These are phyloP conservation scores for Westerdykella ornata DNA, from an alignment of 2,329 filamentous ascomycete genomes.

Conservation along the genomic window DNA sequence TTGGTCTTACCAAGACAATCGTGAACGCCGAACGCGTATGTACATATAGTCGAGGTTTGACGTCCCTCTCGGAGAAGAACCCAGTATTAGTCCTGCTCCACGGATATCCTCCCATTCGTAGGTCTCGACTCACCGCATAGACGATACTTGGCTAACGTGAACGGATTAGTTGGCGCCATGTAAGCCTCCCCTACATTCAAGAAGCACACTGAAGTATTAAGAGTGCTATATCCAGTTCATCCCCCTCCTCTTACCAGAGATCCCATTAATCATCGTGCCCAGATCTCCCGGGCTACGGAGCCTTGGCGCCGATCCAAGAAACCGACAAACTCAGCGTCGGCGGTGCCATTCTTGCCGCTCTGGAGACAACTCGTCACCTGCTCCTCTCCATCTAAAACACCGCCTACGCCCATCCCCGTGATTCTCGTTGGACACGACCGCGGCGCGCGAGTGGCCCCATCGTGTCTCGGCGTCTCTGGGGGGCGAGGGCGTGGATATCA, in stretches of 20 bases:
- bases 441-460: conserved; percentile 51
- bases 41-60: conserved; percentile 22
- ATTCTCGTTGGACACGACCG: conserved; percentile 51
- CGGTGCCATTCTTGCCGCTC: conserved; percentile 17
- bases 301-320: conserved; percentile 17
- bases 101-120: conserved; percentile 31
- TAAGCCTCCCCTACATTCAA: conserved; percentile 1
- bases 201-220: not conserved
- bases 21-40: conserved; percentile 23
- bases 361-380: conserved; percentile 20
- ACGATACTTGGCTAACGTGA: not conserved
- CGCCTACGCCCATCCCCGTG: conserved; percentile 12
- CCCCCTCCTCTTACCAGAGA: conserved; percentile 20
- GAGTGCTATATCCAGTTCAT: conserved; percentile 12
- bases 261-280: conserved; percentile 27
- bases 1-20: conserved; percentile 22
- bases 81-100: conserved; percentile 29
- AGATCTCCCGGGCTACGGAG: conserved; percentile 31
- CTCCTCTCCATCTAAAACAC: conserved; percentile 8
- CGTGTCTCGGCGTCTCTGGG: conserved; percentile 49
- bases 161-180: conserved; percentile 25
- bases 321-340: conserved; percentile 30
- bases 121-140: not conserved
- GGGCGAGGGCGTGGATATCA: conserved; percentile 36
- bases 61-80: conserved; percentile 19